A percentile compares a stretch with the other conserved stretches of the same genome.
These are phyloP conservation scores for Candida coquimbonensis DNA, from an alignment of 805 yeast species.

Conservation along the genomic window DNA sequence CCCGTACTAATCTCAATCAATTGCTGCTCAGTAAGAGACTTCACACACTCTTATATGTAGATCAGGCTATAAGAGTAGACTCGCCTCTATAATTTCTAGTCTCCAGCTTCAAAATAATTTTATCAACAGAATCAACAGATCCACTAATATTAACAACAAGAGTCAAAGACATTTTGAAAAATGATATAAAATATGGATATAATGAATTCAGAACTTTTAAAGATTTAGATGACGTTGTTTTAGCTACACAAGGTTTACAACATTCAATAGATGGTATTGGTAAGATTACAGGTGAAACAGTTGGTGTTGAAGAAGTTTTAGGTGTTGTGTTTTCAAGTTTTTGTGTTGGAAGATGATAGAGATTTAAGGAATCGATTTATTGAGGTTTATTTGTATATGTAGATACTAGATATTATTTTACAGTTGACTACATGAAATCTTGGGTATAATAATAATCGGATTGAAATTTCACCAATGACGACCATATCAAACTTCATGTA, in stretches of 20 bases:
- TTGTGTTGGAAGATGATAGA: conserved; percentile 64
- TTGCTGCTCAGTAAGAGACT: too few species aligned
- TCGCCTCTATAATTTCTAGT: conserved; percentile 18
- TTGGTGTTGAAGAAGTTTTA: conserved; percentile 84
- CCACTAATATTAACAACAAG: conserved; percentile 73
- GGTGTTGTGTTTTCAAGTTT: conserved; percentile 89
- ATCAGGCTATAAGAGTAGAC: too few species aligned
- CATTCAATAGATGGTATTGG: conserved; percentile 84
- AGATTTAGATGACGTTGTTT: conserved; percentile 58
- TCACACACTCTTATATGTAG: too few species aligned
- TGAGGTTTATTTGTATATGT: too few species aligned
- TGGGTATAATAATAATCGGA: too few species aligned
- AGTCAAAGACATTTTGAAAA: conserved; percentile 62
- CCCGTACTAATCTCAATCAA: too few species aligned
- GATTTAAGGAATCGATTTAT: too few species aligned
- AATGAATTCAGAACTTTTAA: conserved; percentile 49
- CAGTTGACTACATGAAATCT: too few species aligned
- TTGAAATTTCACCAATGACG: too few species aligned
- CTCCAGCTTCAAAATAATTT: conserved; percentile 37
- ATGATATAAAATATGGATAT: conserved; percentile 74
- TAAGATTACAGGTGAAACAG: conserved; percentile 80
- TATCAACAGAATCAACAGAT: conserved; percentile 45
- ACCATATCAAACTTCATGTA: too few species aligned
- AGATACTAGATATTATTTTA: too few species aligned
- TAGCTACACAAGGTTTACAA: conserved; percentile 72